Base-by-base conservation (phyloP, 176 grass and related monocot species). In the Zoysia japonica region DNA sequence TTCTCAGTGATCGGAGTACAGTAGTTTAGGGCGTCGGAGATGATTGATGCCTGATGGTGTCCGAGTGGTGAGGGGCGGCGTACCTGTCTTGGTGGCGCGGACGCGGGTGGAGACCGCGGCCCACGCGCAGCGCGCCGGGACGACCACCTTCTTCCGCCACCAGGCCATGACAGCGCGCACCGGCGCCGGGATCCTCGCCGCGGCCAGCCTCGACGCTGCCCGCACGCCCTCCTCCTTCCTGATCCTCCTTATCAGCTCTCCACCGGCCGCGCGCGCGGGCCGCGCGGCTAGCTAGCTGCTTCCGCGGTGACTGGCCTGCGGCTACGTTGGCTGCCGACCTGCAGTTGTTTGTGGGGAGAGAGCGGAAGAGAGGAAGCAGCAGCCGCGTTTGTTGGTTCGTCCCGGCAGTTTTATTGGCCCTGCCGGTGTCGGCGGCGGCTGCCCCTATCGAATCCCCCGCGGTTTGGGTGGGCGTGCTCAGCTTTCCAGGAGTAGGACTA, bases 71-170 rank as follows among this genome's bases (percentile, higher is more conserved):
- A 0, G 1, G 1, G 10, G 4, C 13, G 6, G 66, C 46, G 53
- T 87, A 97, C 94, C 88, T 79, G 89, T 70, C n/a, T 91, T 88
- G 69, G 84, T 86, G 3, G 68, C 62, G 66, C 71, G 77, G 16
- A 87, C 82, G 75, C 86, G 88, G 45, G 75, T 70, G 47, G 91
- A 88, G 91, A 97, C 80, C 71, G 86, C 84, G 78, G 78, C 86
- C 68, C 79, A 89, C 6, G 87, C 88, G 63, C 91, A 91, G 78
- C 86, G 85, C 75, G 88, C 81, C 62, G 91, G 72, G 70, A 82
- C 83, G 54, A 97, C 86, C 69, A 97, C 70, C 87, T 93, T 97
- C 82, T 89, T 83, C 67, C 81, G 82, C 94, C 94, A 97, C 88
- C 90, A 97, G 0, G 84, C 78, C 91, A 91, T 93, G 55, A 80